Evolutionary conservation across 257 asterid species (phyloP).

Genomic region (Forsythia viridissima): DNA sequence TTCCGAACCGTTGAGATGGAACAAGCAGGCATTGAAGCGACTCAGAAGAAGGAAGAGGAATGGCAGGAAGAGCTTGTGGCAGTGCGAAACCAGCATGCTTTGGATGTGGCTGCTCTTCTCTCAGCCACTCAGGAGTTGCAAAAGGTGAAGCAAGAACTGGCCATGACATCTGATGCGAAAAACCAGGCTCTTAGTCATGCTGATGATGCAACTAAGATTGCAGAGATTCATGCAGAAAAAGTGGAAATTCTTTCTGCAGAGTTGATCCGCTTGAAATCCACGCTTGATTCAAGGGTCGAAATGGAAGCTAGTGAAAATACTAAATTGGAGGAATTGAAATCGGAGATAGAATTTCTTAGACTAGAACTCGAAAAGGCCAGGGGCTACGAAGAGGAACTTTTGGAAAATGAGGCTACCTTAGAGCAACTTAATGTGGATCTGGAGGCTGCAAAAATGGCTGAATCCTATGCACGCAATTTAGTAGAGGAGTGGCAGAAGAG

Average conservation of each 20-base stretch:
- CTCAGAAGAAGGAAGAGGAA: conserved; percentile 82
- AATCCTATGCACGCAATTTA: conserved; percentile 64
- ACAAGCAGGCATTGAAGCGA: conserved; percentile 81
- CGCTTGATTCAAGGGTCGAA: conserved; percentile 56
- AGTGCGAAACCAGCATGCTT: conserved; percentile 72
- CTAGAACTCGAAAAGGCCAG: conserved; percentile 61
- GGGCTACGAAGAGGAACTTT: conserved; percentile 47
- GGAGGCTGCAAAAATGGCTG: conserved; percentile 90
- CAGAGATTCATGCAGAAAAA: conserved; percentile 69
- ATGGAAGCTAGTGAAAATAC: conserved; percentile 58
- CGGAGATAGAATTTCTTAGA: conserved; percentile 62
- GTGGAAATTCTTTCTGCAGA: conserved; percentile 83
- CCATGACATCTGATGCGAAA: conserved; percentile 69
- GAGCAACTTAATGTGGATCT: conserved; percentile 85
- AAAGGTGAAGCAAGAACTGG: conserved; percentile 71
- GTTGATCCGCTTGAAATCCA: conserved; percentile 64
- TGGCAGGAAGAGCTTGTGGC: conserved; percentile 76
- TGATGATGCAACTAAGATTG: conserved; percentile 73
- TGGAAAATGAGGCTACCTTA: conserved; percentile 62
- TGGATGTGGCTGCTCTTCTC: conserved; percentile 74
- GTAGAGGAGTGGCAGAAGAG: conserved; percentile 75
- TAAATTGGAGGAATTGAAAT: conserved; percentile 53
- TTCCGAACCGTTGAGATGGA: conserved; percentile 54
- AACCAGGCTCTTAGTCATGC: conserved; percentile 78
- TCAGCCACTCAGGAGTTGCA: conserved; percentile 74